Conservation (phyloP, 139 green algal genomes). For the Ettlia oleoabundans region DNA sequence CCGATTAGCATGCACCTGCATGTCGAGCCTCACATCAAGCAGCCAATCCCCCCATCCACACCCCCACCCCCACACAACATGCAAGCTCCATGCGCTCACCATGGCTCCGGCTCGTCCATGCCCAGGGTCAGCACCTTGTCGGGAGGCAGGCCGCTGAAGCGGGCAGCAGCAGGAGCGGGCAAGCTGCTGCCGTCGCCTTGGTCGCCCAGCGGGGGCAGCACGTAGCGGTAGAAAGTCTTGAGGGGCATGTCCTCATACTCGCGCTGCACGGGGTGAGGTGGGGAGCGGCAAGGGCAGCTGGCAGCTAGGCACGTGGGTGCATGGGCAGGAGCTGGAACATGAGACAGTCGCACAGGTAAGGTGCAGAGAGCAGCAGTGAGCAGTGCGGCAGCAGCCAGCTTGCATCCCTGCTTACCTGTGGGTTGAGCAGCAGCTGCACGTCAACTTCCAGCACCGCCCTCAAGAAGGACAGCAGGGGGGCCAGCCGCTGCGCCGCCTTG, state of each 20-base stretch:
- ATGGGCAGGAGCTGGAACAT: neutral
- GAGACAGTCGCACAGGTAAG: neutral
- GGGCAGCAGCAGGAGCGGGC: conserved; percentile 48
- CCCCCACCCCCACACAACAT: neutral
- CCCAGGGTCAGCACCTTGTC: conserved; percentile 87
- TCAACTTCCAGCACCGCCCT: conserved; percentile 31
- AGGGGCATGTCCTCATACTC: conserved; percentile 86
- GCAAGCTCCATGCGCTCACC: conserved; percentile 48
- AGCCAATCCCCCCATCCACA: neutral
- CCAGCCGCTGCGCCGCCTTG: conserved; percentile 44
- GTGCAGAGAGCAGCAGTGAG: no score
- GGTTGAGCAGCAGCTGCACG: conserved; percentile 38
- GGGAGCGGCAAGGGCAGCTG: neutral
- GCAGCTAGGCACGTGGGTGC: neutral
- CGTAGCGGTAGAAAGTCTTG: conserved; percentile 91
- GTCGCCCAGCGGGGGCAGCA: conserved; percentile 51
- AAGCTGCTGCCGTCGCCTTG: neutral
- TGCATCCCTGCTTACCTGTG: neutral
- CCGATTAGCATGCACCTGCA: no score
- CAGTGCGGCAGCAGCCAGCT: no score
- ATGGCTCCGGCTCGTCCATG: conserved; percentile 92
- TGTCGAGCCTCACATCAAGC: neutral
- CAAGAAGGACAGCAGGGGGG: conserved; percentile 64
- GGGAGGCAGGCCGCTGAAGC: conserved; percentile 68
- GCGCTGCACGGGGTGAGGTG: neutral